These are phyloP conservation scores for Leucocoprinus gongylophorus DNA, from an alignment of 1,284 basidiomycete species.

Conservation along the genomic window DNA sequence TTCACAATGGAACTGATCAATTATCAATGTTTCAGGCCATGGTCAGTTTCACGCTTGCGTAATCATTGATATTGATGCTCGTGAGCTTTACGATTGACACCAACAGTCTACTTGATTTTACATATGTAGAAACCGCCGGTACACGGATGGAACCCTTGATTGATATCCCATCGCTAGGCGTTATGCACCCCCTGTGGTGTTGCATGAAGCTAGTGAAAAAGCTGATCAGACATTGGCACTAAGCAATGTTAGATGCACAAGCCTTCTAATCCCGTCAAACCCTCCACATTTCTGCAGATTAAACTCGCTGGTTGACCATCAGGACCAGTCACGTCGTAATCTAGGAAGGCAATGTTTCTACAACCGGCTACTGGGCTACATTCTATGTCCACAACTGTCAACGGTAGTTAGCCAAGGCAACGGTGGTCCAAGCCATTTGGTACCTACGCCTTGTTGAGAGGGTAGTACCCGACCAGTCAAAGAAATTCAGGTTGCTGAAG, in stretches of 20 bases:
- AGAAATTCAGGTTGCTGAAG: conserved; percentile 43
- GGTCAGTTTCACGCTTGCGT: too few relatives aligned
- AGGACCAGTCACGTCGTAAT: conserved; percentile 36
- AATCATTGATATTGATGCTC: too few relatives aligned
- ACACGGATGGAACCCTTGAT: not conserved
- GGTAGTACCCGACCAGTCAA: conserved; percentile 44
- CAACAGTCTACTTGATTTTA: too few relatives aligned
- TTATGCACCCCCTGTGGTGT: conserved; percentile 7
- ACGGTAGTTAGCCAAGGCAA: conserved; percentile 1
- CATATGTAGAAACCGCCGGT: too few relatives aligned
- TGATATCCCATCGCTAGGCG: not conserved
- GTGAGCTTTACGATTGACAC: too few relatives aligned
- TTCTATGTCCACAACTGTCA: conserved; percentile 45
- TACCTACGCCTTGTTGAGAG: conserved; percentile 30
- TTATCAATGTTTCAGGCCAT: too few relatives aligned
- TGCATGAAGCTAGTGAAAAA: conserved; percentile 7
- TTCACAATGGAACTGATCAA: too few relatives aligned
- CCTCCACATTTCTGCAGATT: conserved; percentile 43
- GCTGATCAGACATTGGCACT: not conserved
- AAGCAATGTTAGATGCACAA: conserved; percentile 13
- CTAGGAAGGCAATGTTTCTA: conserved; percentile 36
- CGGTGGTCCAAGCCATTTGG: conserved; percentile 4
- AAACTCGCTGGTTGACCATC: conserved; percentile 22
- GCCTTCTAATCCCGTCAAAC: conserved; percentile 36
- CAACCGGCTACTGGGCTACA: conserved; percentile 49